phyloP scores from a whole-genome alignment of 2,329 filamentous ascomycete species.

The Fusarium sp. region DNA sequence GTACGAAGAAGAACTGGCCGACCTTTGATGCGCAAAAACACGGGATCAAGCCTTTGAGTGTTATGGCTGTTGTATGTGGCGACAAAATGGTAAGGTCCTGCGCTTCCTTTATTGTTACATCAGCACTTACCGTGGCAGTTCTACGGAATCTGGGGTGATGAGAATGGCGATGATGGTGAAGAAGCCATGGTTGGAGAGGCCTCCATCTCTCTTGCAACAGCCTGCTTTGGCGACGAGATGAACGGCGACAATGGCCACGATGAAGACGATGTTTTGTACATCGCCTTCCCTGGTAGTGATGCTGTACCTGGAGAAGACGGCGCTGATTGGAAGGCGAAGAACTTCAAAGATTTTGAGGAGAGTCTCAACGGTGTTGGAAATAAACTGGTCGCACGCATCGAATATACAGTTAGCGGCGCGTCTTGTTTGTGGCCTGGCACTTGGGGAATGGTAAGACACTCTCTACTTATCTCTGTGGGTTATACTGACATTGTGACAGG shows the following conservation, averaged over 20 bases:
- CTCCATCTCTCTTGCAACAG: slow-evolving; percentile 66
- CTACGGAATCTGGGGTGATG: slow-evolving; percentile 72
- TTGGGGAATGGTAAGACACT: slow-evolving; percentile 7
- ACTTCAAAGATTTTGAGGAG: slow-evolving; percentile 61
- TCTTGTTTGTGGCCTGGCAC: slow-evolving; percentile 11
- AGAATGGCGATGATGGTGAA: slow-evolving; percentile 64
- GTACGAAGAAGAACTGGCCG: slow-evolving; percentile 46
- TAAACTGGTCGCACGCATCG: slow-evolving; percentile 56
- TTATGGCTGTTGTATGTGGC: slow-evolving; percentile 67
- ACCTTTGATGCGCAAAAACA: slow-evolving; percentile 55
- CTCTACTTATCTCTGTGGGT: neutral
- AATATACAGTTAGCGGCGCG: slow-evolving; percentile 24
- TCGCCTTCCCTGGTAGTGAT: slow-evolving; percentile 67
- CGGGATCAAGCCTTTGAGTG: slow-evolving; percentile 61
- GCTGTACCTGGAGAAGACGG: slow-evolving; percentile 65
- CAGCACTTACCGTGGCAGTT: slow-evolving; percentile 47
- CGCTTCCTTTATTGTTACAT: rapidly evolving
- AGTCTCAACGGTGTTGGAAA: slow-evolving; percentile 65
- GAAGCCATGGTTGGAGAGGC: slow-evolving; percentile 65
- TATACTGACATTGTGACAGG: slow-evolving; percentile 33
- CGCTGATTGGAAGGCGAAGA: slow-evolving; percentile 65
- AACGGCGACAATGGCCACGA: slow-evolving; percentile 67
- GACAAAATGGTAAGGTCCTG: slow-evolving; percentile 53
- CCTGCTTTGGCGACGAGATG: slow-evolving; percentile 65
- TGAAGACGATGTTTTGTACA: slow-evolving; percentile 68